Conservation (phyloP, 139 green algal species). For the Eudorina sp. region DNA sequence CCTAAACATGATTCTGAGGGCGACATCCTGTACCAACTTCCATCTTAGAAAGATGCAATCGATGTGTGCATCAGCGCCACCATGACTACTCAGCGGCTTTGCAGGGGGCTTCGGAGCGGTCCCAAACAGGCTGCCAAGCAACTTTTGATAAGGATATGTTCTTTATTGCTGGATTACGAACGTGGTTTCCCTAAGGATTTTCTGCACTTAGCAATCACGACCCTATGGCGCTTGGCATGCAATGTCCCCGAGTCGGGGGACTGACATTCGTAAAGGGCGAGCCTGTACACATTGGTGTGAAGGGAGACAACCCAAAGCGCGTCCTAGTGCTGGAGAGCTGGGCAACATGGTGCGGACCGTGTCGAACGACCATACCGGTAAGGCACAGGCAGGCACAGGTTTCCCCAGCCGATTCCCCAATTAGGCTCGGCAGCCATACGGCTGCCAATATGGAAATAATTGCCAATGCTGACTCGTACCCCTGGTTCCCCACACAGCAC, state of each 20-base stretch:
- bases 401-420: too few species aligned
- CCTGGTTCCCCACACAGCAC: conserved; percentile 31
- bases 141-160: too few species aligned
- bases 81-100: neutral
- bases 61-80: neutral
- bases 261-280: conserved; percentile 50
- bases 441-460: neutral
- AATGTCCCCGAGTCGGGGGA: conserved; percentile 37
- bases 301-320: neutral
- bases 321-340: conserved; percentile 55
- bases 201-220: neutral
- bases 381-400: neutral
- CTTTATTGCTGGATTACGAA: neutral
- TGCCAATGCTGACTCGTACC: too few species aligned
- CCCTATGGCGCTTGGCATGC: conserved; percentile 35
- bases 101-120: too few species aligned
- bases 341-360: conserved; percentile 61
- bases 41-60: neutral
- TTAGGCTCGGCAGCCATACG: too few species aligned
- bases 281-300: neutral
- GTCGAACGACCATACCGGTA: conserved; percentile 48
- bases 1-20: neutral
- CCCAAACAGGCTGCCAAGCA: too few species aligned
- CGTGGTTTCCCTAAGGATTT: neutral
- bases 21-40: neutral